Percentiles rank a stretch among this genome's conserved stretches.
Evolutionary conservation across 805 yeast species (phyloP).

Genomic region (Ogataea corticis): DNA sequence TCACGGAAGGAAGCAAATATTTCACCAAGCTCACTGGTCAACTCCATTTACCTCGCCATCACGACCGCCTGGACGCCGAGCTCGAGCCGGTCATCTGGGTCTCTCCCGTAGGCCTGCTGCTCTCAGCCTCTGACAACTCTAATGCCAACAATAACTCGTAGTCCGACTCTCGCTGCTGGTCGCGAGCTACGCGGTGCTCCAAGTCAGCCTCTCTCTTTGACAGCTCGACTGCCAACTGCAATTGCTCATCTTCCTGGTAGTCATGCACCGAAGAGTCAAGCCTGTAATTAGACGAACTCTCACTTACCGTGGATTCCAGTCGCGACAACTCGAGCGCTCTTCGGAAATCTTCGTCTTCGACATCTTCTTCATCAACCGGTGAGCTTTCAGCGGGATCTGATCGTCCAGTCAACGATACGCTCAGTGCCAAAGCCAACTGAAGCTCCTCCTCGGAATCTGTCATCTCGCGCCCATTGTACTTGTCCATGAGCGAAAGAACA

Average conservation of each 20-base stretch:
- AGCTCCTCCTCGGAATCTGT: constrained; percentile 43
- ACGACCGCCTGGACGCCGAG: not conserved
- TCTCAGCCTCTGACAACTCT: constrained; percentile 16
- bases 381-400: not conserved
- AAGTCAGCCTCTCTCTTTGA: constrained; percentile 18
- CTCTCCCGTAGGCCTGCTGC: not conserved
- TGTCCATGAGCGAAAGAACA: constrained; percentile 34
- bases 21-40: not conserved
- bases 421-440: constrained; percentile 44
- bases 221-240: constrained; percentile 25
- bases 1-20: no score
- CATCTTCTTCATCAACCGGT: no score
- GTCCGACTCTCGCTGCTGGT: constrained; percentile 9
- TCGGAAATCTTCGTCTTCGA: constrained; percentile 36
- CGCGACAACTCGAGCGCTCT: constrained; percentile 20
- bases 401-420: constrained; percentile 28
- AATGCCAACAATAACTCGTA: constrained; percentile 18
- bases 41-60: not conserved
- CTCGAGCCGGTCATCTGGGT: not conserved
- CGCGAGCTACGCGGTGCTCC: constrained; percentile 1
- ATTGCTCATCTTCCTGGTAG: constrained; percentile 10
- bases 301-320: constrained; percentile 7
- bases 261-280: not conserved
- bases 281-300: not conserved
- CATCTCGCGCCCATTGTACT: constrained; percentile 46